These are phyloP conservation scores for Ophiostoma himal-ulmi DNA, from an alignment of 2,329 filamentous ascomycete species.

Conservation along the genomic window DNA sequence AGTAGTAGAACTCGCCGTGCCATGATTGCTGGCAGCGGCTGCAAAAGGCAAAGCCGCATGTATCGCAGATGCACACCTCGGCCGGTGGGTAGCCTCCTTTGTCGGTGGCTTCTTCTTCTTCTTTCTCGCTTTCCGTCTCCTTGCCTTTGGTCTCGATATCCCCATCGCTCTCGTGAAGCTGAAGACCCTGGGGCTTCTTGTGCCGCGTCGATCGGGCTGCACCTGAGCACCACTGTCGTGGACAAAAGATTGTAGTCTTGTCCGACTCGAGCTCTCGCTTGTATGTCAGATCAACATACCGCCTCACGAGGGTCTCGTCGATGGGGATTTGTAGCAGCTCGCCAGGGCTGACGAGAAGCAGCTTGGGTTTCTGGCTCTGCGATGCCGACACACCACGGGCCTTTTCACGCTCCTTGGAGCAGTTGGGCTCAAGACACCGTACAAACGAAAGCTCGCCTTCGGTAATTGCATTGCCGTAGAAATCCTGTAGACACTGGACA, in stretches of 20 bases:
- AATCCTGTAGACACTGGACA: slow-evolving; percentile 76
- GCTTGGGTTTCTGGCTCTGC: slow-evolving; percentile 51
- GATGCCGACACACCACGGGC: slow-evolving; percentile 33
- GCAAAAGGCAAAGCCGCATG: slow-evolving; percentile 88
- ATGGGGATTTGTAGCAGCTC: slow-evolving; percentile 76
- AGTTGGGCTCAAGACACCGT: slow-evolving; percentile 73
- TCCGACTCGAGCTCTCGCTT: slow-evolving; percentile 90
- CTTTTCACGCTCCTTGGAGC: slow-evolving; percentile 56
- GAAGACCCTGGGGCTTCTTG: slow-evolving; percentile 62
- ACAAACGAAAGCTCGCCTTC: slow-evolving; percentile 77
- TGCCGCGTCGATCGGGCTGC: slow-evolving; percentile 72
- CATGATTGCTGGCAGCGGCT: slow-evolving; percentile 64
- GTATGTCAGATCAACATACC: slow-evolving; percentile 85
- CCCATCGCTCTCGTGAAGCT: slow-evolving; percentile 50
- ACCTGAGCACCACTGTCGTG: slow-evolving; percentile 85
- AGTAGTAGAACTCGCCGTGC: slow-evolving; percentile 80
- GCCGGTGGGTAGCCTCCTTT: slow-evolving; percentile 38
- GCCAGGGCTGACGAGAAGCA: slow-evolving; percentile 65
- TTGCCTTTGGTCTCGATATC: slow-evolving; percentile 32
- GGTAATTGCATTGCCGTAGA: slow-evolving; percentile 80
- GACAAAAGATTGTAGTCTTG: slow-evolving; percentile 88
- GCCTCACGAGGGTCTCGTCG: slow-evolving; percentile 64
- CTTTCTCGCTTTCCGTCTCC: neutral
- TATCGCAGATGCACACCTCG: slow-evolving; percentile 76
- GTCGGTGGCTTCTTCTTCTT: neutral